Percentiles rank a stretch among this genome's conserved stretches.
These are phyloP conservation scores for Casuarina glauca DNA, from an alignment of 306 rosid genomes.

Conservation along the genomic window DNA sequence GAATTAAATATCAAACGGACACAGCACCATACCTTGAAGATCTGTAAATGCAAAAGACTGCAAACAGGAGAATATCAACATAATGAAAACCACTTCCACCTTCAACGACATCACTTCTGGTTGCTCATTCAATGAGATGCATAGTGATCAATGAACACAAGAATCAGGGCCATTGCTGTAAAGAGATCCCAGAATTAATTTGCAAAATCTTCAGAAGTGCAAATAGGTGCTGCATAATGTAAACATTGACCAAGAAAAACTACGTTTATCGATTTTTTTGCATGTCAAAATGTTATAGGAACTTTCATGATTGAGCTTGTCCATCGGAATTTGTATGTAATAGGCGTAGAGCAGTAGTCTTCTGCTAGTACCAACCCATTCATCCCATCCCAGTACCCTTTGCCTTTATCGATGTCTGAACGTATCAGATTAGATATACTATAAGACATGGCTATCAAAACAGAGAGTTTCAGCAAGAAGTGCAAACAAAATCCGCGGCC, in stretches of 20 bases:
- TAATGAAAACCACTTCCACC: constrained; percentile 53
- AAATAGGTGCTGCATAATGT: background rate
- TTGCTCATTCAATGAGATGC: constrained; percentile 25
- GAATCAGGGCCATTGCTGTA: constrained; percentile 46
- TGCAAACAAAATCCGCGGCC: too few species aligned
- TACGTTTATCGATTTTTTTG: background rate
- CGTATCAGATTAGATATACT: background rate
- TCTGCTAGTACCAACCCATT: too few species aligned
- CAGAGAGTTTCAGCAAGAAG: too few species aligned
- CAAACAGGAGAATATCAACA: constrained; percentile 55
- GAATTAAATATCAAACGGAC: background rate
- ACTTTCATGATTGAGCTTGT: too few species aligned
- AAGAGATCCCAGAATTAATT: constrained; percentile 28
- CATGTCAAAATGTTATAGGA: background rate
- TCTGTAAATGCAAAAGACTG: constrained; percentile 62
- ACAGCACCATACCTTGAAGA: constrained; percentile 60
- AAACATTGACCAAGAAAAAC: background rate
- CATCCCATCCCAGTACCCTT: background rate
- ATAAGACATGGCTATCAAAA: background rate
- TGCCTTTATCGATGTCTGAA: background rate
- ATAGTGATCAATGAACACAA: constrained; percentile 24
- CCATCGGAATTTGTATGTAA: too few species aligned
- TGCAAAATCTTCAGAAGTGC: background rate
- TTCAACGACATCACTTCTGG: constrained; percentile 40
- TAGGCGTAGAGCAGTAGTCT: too few species aligned